Percentiles rank a stretch among this genome's conserved stretches.
phyloP scores from a whole-genome alignment of 805 yeast species.

The Candida patagonica region DNA sequence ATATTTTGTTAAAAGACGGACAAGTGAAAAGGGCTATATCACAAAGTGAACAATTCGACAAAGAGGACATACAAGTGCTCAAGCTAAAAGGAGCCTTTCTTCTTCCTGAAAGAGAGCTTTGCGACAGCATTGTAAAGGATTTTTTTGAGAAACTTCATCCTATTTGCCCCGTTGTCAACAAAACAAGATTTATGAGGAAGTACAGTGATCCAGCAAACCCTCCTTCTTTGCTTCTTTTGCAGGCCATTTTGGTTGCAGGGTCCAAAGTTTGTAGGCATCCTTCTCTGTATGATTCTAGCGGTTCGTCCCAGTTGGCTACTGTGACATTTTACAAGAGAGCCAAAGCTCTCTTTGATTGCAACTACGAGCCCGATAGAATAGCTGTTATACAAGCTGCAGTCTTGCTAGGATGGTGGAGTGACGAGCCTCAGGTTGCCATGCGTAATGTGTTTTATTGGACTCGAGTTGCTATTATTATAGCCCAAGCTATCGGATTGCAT shows the following conservation, averaged over 20 bases:
- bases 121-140: conserved; percentile 49
- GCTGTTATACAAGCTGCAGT: conserved; percentile 52
- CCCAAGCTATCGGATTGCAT: conserved; percentile 72
- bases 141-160: conserved; percentile 64
- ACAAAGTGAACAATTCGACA: conserved; percentile 37
- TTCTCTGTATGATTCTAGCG: conserved; percentile 37
- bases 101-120: conserved; percentile 50
- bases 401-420: conserved; percentile 63
- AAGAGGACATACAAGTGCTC: conserved; percentile 57
- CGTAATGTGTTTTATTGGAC: conserved; percentile 64
- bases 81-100: conserved; percentile 61
- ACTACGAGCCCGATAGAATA: conserved; percentile 56
- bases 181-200: conserved; percentile 49
- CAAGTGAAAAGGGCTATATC: conserved; percentile 14
- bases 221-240: conserved; percentile 57
- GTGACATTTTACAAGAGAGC: conserved; percentile 62
- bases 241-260: conserved; percentile 62
- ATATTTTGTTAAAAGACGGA: conserved; percentile 25
- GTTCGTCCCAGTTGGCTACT: conserved; percentile 42
- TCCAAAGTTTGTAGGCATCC: conserved; percentile 51
- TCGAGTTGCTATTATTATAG: conserved; percentile 56
- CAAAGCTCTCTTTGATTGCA: conserved; percentile 63
- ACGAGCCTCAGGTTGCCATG: conserved; percentile 60
- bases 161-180: conserved; percentile 56
- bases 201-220: conserved; percentile 47